Evolutionary conservation across 164 flowering plant species (phyloP), one percentile per base, ranked within the genome.

Genomic region (Vitis labrusca): DNA sequence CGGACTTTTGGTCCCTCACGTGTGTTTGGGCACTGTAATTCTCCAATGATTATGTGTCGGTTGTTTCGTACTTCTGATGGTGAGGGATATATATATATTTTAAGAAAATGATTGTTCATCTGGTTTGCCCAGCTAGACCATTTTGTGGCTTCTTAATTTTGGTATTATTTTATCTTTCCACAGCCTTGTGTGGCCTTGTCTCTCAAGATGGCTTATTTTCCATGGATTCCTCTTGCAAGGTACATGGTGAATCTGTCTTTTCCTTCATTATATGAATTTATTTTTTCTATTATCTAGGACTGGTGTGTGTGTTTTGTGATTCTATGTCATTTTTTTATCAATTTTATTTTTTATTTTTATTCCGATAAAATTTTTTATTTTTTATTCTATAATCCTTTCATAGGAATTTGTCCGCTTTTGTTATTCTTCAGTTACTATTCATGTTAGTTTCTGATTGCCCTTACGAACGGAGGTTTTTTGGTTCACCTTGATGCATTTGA

Each of bases 1-100:
- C 78, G 77, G 14, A 78, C 84, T 37, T 56, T 77, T 50, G 75
- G 82, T 10, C 73, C 84, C 11, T 77, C 72, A 30, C 56, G 61
- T 57, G 15, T 73, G 17, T 30, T 71, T 10, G 63, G 54, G 44
- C 64, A 70, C 48, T 63, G 50, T 27, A 55, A 68, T 55, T 63
- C 76, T 27, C 50, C 37, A 12, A 75, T 64, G 70, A 49, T 69
- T 10, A 23, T 56, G 2, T 9, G 44, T 67, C 64, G 10, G 51
- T 76, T 71, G 19, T 52, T 73, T 65, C 65, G 29, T 19, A 16
- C 67, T 48, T 64, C 69, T 64, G 56, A 15, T 63, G 77, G 81
- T 77, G 50, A 67, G 61, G n/a, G 10, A 50, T 51, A 10, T 60
- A 3, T n/a, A 19, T 58, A 15, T 50, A 0, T 50, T 51, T 14